phyloP scores from a whole-genome alignment of 2,329 filamentous ascomycete genomes.

The Xylaria sp. region DNA sequence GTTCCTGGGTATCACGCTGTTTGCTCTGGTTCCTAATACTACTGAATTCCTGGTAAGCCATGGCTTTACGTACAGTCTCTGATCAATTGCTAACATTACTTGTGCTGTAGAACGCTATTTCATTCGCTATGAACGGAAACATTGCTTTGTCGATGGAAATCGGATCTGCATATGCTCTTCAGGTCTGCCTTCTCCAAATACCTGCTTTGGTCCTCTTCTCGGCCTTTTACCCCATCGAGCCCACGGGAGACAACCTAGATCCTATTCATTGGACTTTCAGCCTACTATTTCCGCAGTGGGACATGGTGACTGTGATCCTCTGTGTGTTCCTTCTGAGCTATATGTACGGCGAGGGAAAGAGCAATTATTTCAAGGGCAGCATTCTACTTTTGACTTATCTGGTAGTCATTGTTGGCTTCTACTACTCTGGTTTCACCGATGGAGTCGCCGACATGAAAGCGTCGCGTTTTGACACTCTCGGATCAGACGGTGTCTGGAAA shows the following conservation, averaged over 20 bases:
- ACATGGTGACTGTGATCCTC: constrained; percentile 96
- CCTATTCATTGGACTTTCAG: constrained; percentile 74
- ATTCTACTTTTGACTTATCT: constrained; percentile 93
- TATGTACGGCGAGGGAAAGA: constrained; percentile 98
- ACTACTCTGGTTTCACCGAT: constrained; percentile 73
- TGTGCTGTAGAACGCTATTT: constrained; percentile 83
- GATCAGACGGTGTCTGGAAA: constrained; percentile 60
- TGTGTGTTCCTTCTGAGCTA: constrained; percentile 97
- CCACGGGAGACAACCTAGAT: constrained; percentile 53
- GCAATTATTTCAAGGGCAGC: constrained; percentile 99
- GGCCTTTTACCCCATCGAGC: constrained; percentile 71
- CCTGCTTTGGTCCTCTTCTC: constrained; percentile 93
- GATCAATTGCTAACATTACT: constrained; percentile 25
- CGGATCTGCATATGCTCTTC: constrained; percentile 93
- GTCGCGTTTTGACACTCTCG: constrained; percentile 65
- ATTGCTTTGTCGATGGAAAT: constrained; percentile 99
- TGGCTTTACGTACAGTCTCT: constrained; percentile 11
- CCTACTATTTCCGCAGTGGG: constrained; percentile 97
- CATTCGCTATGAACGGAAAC: constrained; percentile 99
- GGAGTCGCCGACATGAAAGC: constrained; percentile 54
- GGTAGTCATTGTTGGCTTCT: constrained; percentile 92
- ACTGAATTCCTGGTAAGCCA: constrained; percentile 89
- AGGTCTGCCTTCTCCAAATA: constrained; percentile 94
- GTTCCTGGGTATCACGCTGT: constrained; percentile 95
- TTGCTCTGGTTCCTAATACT: constrained; percentile 96